A percentile compares a stretch with the other conserved stretches of the same genome.
Conservation (phyloP, 257 asterid species). For the Petunia axillaris region DNA sequence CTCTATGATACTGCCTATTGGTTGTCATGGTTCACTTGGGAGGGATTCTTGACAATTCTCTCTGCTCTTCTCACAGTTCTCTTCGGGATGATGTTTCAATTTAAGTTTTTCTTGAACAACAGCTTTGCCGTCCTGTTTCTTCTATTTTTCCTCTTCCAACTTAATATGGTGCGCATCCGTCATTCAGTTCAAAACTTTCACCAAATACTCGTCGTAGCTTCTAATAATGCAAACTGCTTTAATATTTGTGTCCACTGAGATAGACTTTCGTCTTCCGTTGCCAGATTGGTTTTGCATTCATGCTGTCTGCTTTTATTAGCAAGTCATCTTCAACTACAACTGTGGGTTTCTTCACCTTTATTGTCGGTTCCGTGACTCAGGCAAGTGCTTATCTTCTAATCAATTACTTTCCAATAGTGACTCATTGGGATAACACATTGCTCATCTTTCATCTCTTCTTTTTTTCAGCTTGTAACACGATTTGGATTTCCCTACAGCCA, state of each 20-base stretch:
- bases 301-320: constrained; percentile 75
- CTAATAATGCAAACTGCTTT: not conserved
- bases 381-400: constrained; percentile 43
- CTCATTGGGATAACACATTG: constrained; percentile 30
- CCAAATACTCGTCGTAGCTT: constrained; percentile 18
- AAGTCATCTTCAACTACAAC: constrained; percentile 82
- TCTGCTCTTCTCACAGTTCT: constrained; percentile 79
- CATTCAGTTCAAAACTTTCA: constrained; percentile 20
- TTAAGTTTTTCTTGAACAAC: constrained; percentile 83
- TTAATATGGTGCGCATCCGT: constrained; percentile 71
- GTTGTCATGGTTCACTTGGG: constrained; percentile 96
- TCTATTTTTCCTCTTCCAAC: constrained; percentile 81
- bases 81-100: constrained; percentile 95
- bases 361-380: constrained; percentile 84
- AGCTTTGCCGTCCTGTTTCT: constrained; percentile 69
- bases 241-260: constrained; percentile 21
- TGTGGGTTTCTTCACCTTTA: constrained; percentile 67
- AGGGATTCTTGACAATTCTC: constrained; percentile 63
- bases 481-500: constrained; percentile 88
- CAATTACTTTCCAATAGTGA: constrained; percentile 27
- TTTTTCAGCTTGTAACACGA: constrained; percentile 69
- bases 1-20: constrained; percentile 94
- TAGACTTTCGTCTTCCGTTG: constrained; percentile 27
- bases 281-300: constrained; percentile 81
- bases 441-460: constrained; percentile 13